Evolutionary conservation across 2,329 filamentous ascomycete genomes (phyloP).

Genomic region (Tolypocladium amazonense): DNA sequence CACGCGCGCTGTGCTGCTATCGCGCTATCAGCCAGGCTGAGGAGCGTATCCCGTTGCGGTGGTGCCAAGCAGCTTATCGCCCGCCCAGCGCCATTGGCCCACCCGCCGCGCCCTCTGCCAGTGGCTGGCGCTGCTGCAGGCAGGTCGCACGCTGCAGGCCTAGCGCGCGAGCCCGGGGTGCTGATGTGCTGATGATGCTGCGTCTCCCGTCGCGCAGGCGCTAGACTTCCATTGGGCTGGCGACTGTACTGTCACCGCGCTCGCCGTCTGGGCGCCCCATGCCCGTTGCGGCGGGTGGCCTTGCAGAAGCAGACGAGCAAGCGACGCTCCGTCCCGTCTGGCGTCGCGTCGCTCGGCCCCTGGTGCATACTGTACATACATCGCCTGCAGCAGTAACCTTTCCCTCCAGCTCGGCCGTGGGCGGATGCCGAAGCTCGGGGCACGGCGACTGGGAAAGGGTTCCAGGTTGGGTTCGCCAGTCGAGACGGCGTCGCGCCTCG

Average conservation of each 20-base stretch:
- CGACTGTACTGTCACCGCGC: too few relatives aligned
- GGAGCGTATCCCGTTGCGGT: not conserved
- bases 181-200: not conserved
- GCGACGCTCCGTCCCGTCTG: not conserved
- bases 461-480: not conserved
- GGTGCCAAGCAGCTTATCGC: constrained; percentile 1
- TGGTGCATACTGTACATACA: not conserved
- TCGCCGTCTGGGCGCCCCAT: not conserved
- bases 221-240: not conserved
- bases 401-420: not conserved
- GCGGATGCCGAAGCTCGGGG: not conserved
- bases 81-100: not conserved
- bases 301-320: not conserved
- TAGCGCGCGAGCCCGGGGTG: not conserved
- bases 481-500: too few relatives aligned
- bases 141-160: not conserved
- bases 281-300: not conserved
- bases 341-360: not conserved
- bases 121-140: constrained; percentile 1
- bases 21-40: not conserved
- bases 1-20: not conserved
- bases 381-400: not conserved
- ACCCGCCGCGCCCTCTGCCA: not conserved
- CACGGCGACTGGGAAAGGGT: not conserved
- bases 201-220: not conserved